A percentile compares a stretch with the other conserved stretches of the same genome.
Evolutionary conservation across 805 yeast species (phyloP).

Genomic region (Candida michaelii): DNA sequence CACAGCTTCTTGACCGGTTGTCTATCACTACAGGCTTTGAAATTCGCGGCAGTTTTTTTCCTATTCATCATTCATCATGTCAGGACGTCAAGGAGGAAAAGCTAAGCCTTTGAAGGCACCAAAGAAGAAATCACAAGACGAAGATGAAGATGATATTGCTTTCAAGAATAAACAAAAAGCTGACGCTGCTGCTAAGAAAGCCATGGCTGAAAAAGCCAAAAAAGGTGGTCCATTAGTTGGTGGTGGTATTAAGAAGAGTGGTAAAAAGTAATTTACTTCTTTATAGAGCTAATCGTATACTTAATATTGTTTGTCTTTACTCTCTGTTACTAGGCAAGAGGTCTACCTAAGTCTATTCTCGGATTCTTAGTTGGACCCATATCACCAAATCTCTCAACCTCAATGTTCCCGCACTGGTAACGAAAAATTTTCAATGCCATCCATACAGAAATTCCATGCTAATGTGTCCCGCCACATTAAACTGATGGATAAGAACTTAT

Average conservation of each 20-base stretch:
- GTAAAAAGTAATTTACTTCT: slow-evolving; percentile 22
- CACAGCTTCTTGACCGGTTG: background rate
- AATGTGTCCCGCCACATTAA: slow-evolving; percentile 43
- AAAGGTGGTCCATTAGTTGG: slow-evolving; percentile 90
- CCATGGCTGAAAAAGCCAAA: slow-evolving; percentile 80
- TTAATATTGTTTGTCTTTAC: no score
- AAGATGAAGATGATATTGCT: slow-evolving; percentile 86
- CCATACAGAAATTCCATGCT: slow-evolving; percentile 41
- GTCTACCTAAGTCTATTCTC: no score
- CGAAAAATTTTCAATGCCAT: slow-evolving; percentile 30
- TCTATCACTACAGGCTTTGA: background rate
- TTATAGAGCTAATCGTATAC: background rate
- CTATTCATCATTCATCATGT: slow-evolving; percentile 47
- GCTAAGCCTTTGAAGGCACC: slow-evolving; percentile 87
- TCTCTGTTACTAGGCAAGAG: no score
- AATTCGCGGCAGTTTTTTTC: slow-evolving; percentile 3
- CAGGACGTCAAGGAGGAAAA: slow-evolving; percentile 97
- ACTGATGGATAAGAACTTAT: slow-evolving; percentile 45
- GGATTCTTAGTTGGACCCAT: background rate
- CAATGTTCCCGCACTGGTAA: background rate
- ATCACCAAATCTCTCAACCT: background rate
- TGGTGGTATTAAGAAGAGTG: slow-evolving; percentile 94
- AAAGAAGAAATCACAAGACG: slow-evolving; percentile 74
- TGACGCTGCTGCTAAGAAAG: slow-evolving; percentile 90
- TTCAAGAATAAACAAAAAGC: slow-evolving; percentile 94